Conservation (phyloP, 805 yeast genomes). For the Ogataea trehalophila region DNA sequence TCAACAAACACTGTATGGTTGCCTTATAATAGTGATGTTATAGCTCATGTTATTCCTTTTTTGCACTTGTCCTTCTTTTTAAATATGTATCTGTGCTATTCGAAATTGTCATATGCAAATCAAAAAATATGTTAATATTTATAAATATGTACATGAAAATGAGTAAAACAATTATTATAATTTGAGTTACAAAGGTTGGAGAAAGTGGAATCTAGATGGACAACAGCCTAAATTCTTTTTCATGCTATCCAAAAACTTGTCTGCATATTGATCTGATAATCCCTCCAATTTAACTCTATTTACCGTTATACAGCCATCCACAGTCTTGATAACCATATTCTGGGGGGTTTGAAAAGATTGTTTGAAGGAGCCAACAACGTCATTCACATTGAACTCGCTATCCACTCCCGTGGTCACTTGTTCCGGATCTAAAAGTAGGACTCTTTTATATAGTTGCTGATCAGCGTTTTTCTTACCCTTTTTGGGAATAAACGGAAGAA, state of each 20-base stretch:
- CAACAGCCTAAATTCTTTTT: slow-evolving; percentile 42
- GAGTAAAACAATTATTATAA: background rate
- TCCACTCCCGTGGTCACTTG: background rate
- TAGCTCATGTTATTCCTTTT: background rate
- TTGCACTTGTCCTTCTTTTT: no score
- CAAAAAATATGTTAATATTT: background rate
- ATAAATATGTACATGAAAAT: background rate
- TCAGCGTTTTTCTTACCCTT: slow-evolving; percentile 17
- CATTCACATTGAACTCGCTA: background rate
- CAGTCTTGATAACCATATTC: slow-evolving; percentile 37
- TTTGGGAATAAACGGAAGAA: slow-evolving; percentile 31
- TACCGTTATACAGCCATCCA: slow-evolving; percentile 37
- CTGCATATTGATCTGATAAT: slow-evolving; percentile 40
- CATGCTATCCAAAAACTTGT: slow-evolving; percentile 38
- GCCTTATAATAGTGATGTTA: slow-evolving; percentile 12
- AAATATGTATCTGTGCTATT: no score
- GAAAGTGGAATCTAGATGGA: background rate
- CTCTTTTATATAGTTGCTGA: slow-evolving; percentile 29
- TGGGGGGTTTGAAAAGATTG: background rate
- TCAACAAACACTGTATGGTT: slow-evolving; percentile 47
- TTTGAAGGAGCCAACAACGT: slow-evolving; percentile 26
- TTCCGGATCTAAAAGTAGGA: slow-evolving; percentile 41
- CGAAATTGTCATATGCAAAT: no score
- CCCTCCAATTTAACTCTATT: slow-evolving; percentile 50
- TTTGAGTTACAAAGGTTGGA: background rate